These are phyloP conservation scores for Gypsophila paniculata DNA, from an alignment of 179 eudicot species.

Conservation along the genomic window DNA sequence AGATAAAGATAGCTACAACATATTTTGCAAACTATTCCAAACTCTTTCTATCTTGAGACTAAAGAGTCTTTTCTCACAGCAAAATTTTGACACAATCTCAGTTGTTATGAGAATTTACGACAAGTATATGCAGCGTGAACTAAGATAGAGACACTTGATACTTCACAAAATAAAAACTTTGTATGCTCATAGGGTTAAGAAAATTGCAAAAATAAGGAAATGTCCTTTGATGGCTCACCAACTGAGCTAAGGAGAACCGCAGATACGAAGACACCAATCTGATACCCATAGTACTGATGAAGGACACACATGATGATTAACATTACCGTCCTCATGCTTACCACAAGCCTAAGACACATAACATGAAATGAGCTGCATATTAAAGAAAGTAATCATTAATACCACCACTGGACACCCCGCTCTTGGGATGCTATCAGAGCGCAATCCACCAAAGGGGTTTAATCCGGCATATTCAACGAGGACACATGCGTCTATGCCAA, in stretches of 20 bases:
- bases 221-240: not conserved
- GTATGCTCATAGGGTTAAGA: not conserved
- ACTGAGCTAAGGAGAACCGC: not conserved
- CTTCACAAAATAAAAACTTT: too few relatives aligned
- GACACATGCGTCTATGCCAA: slow-evolving; percentile 92
- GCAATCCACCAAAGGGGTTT: slow-evolving; percentile 96
- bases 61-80: not conserved
- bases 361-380: not conserved
- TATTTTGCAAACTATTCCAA: not conserved
- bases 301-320: not conserved
- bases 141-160: too few relatives aligned
- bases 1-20: not conserved
- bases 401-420: slow-evolving; percentile 99
- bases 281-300: not conserved
- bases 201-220: not conserved
- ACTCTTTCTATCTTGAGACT: not conserved
- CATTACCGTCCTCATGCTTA: not conserved
- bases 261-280: not conserved
- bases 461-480: slow-evolving; percentile 97
- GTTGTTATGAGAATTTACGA: not conserved
- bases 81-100: not conserved
- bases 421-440: slow-evolving; percentile 88
- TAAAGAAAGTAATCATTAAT: slow-evolving; percentile 23
- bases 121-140: not conserved
- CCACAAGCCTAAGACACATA: slow-evolving; percentile 8